Conservation (phyloP, 495 filamentous ascomycete species). For the Tuber microsphaerosporum region DNA sequence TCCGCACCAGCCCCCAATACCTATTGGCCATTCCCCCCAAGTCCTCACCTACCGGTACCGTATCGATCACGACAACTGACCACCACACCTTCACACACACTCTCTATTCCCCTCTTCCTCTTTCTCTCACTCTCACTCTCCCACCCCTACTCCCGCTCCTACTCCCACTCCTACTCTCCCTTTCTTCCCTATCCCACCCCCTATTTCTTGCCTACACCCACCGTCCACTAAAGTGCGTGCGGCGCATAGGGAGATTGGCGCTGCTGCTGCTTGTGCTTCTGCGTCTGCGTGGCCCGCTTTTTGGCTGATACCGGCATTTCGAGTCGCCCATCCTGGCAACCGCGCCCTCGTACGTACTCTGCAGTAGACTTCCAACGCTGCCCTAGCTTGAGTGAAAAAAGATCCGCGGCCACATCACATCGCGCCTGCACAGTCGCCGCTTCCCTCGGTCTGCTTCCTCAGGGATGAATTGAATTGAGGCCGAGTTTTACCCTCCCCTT, state of each 20-base stretch:
- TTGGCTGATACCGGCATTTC: neutral
- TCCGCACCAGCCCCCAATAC: neutral
- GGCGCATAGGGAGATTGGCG: neutral
- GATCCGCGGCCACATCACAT: constrained; percentile 18
- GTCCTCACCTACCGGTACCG: neutral
- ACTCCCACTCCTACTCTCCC: neutral
- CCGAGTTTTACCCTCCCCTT: constrained; percentile 20
- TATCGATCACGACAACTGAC: constrained; percentile 13
- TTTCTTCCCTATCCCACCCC: constrained; percentile 1
- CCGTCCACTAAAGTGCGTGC: neutral
- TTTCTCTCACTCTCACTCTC: neutral
- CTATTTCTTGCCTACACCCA: neutral
- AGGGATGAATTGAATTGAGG: constrained; percentile 27
- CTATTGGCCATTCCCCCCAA: constrained; percentile 6
- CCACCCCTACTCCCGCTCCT: neutral
- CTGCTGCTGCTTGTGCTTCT: constrained; percentile 3
- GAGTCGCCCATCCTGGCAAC: neutral
- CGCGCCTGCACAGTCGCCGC: constrained; percentile 3
- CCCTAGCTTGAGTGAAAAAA: neutral
- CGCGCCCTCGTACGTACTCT: neutral
- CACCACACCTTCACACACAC: constrained; percentile 6
- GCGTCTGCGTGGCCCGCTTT: constrained; percentile 1
- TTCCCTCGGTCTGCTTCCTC: constrained; percentile 12
- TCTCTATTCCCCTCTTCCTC: neutral
- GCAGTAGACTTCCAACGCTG: neutral